Conservation (phyloP, 2,329 filamentous ascomycete species). For the Arthrobotrys entomopaga region DNA sequence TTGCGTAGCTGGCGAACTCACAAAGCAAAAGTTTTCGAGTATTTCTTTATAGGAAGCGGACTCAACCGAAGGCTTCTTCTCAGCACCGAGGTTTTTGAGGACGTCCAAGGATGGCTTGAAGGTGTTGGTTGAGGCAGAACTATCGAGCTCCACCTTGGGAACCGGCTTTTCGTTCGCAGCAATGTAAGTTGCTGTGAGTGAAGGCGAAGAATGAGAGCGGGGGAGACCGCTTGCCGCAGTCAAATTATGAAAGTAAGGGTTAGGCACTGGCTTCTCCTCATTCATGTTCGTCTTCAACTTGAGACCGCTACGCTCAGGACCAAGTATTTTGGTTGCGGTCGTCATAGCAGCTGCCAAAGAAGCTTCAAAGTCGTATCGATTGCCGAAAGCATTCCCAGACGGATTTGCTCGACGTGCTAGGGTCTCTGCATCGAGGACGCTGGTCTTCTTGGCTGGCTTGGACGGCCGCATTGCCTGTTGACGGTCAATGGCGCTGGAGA, state of each 20-base stretch:
- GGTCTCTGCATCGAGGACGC: conserved; percentile 49
- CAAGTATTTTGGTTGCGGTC: conserved; percentile 73
- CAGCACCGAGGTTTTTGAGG: conserved; percentile 57
- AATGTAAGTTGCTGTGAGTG: conserved; percentile 44
- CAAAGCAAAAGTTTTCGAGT: conserved; percentile 99
- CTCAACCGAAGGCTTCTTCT: conserved; percentile 76
- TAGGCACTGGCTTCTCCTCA: conserved; percentile 37
- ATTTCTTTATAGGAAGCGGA: conserved; percentile 95
- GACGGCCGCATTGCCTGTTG: conserved; percentile 39
- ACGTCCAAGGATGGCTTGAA: conserved; percentile 52
- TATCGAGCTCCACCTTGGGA: conserved; percentile 41
- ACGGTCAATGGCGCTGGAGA: conserved; percentile 35
- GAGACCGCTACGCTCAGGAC: conserved; percentile 70
- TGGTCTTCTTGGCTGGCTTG: conserved; percentile 52
- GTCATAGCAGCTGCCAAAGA: conserved; percentile 85
- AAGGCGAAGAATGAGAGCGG: conserved; percentile 50
- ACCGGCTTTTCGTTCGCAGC: conserved; percentile 47
- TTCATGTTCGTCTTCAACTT: conserved; percentile 57
- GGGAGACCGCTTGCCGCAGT: conserved; percentile 37
- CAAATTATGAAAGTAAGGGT: conserved; percentile 53
- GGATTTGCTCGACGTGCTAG: conserved; percentile 59
- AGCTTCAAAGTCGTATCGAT: conserved; percentile 95
- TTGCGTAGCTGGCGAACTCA: conserved; percentile 72
- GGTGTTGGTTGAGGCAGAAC: conserved; percentile 10
- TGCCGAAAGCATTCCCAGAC: conserved; percentile 81